phyloP scores from a whole-genome alignment of 768 basidiomycete genomes.

The Lactarius vividus region DNA sequence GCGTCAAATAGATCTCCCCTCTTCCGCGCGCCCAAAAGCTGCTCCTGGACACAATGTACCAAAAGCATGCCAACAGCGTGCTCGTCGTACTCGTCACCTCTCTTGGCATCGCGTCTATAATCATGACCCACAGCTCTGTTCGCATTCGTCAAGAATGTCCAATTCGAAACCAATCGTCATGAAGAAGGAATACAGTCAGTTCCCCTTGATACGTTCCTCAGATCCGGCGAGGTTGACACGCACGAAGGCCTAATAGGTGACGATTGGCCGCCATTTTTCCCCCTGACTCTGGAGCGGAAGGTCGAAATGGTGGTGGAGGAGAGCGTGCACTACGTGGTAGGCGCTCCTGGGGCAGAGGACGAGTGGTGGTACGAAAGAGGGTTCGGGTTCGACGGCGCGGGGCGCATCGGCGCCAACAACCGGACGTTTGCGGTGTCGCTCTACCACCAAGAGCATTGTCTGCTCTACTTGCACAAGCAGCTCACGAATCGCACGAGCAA shows the following conservation, averaged over 20 bases:
- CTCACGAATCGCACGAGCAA: slow-evolving; percentile 30
- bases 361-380: slow-evolving; percentile 10
- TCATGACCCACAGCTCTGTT: slow-evolving; percentile 4
- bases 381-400: slow-evolving; percentile 17
- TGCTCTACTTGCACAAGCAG: slow-evolving; percentile 31
- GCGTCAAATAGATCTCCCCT: not conserved
- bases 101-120: slow-evolving; percentile 9
- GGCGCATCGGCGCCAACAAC: slow-evolving; percentile 7
- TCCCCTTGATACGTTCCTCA: not conserved
- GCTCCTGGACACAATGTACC: not conserved
- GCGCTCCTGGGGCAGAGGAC: not conserved
- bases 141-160: slow-evolving; percentile 2
- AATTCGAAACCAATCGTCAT: not conserved
- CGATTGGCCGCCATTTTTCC: slow-evolving; percentile 4
- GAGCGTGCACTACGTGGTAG: slow-evolving; percentile 5
- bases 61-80: not conserved
- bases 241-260: slow-evolving; percentile 9
- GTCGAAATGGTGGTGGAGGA: slow-evolving; percentile 19
- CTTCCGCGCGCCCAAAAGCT: not conserved
- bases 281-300: not conserved
- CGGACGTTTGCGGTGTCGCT: slow-evolving; percentile 37
- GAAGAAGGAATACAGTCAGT: slow-evolving; percentile 13
- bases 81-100: slow-evolving; percentile 3
- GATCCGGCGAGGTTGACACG: not conserved
- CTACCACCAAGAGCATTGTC: slow-evolving; percentile 51